These are phyloP conservation scores for Linum usitatissimum DNA, from an alignment of 345 rosid genomes.

Conservation along the genomic window DNA sequence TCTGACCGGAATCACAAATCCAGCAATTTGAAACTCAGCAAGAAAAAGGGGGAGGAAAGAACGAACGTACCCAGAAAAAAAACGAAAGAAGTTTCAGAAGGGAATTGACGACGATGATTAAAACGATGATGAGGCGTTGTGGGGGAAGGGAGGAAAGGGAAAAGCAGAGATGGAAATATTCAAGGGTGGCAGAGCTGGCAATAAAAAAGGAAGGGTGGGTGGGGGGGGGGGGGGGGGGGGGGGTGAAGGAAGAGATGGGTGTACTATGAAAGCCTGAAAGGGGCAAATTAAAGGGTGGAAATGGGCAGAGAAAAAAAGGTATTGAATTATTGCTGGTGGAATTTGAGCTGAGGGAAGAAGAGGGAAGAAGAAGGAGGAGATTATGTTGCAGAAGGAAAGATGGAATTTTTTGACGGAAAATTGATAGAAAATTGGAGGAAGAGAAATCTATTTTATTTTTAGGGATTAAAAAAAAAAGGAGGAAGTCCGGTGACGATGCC, in stretches of 20 bases:
- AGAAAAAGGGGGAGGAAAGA: not conserved
- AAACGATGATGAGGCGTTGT: conserved; percentile 9
- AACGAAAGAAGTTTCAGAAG: no score
- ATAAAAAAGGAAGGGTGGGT: no score
- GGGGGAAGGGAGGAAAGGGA: not conserved
- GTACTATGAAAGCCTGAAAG: not conserved
- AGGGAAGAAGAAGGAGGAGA: not conserved
- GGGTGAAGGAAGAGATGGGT: not conserved
- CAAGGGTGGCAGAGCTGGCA: conserved; percentile 16
- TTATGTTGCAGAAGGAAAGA: not conserved
- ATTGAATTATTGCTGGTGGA: conserved; percentile 1
- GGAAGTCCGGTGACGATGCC: conserved; percentile 39
- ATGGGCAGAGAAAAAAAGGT: not conserved
- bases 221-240: no score
- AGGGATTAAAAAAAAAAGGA: conserved; percentile 16
- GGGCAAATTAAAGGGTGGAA: conserved; percentile 3
- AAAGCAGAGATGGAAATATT: conserved; percentile 11
- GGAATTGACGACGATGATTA: not conserved
- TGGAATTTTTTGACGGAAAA: not conserved
- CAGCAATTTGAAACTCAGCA: conserved; percentile 11
- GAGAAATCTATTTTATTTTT: not conserved
- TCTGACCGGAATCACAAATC: conserved; percentile 12
- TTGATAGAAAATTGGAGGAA: not conserved
- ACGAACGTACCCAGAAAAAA: conserved; percentile 9
- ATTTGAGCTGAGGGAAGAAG: not conserved